phyloP scores from a whole-genome alignment of 2,329 filamentous ascomycete species.

The Pseudogymnoascus sp. region DNA sequence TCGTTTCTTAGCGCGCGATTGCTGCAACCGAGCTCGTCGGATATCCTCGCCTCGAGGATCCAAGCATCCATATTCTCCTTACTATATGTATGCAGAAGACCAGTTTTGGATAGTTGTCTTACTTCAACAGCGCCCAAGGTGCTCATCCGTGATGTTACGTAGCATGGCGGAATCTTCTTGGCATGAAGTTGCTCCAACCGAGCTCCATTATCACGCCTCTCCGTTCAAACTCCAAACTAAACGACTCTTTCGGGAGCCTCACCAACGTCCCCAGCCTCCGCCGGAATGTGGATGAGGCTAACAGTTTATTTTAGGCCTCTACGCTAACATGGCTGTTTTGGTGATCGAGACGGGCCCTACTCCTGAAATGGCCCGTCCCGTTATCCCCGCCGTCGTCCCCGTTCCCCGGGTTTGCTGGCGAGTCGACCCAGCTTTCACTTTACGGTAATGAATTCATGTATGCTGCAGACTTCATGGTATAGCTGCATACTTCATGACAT shows the following conservation, averaged over 20 bases:
- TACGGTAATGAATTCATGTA: background rate
- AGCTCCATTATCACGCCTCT: background rate
- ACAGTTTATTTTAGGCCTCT: background rate
- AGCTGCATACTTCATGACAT: background rate
- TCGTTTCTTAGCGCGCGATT: conserved; percentile 4
- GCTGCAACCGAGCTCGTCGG: background rate
- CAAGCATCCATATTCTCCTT: background rate
- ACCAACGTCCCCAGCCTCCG: background rate
- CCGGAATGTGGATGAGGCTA: background rate
- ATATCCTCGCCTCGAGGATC: background rate
- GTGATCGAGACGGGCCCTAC: background rate
- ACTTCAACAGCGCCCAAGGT: background rate
- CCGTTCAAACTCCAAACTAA: background rate
- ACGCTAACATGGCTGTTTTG: background rate
- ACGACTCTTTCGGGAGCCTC: background rate
- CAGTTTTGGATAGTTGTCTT: background rate
- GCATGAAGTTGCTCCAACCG: background rate
- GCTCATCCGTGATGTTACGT: background rate
- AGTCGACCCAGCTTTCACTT: background rate
- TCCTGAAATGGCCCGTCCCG: conserved; percentile 2
- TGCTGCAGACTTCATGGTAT: background rate
- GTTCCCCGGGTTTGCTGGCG: background rate
- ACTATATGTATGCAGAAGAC: background rate
- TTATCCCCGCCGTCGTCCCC: background rate
- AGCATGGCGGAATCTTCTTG: background rate